Conservation (phyloP, 129 eudicot species). For the Centella asiatica region DNA sequence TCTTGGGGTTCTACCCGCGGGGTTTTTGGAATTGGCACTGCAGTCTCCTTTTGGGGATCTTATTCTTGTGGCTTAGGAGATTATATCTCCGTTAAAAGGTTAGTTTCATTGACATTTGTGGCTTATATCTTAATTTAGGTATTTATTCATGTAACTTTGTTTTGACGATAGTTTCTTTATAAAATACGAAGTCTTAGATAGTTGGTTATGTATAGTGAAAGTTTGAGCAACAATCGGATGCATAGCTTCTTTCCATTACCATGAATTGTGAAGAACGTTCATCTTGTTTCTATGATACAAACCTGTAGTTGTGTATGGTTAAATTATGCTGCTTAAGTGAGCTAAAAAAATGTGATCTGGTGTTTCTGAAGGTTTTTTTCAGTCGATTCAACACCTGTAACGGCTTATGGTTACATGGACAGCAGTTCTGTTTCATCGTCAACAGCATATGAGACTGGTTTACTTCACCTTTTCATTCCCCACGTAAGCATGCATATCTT, state of each 20-base stretch:
- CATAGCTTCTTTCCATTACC: no score
- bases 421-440: constrained; percentile 28
- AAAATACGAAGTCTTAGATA: no score
- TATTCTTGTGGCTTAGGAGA: constrained; percentile 24
- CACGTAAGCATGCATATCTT: constrained; percentile 30
- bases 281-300: neutral
- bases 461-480: constrained; percentile 55
- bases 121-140: neutral
- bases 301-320: neutral
- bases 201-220: no score
- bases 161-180: neutral
- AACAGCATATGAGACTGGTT: constrained; percentile 28
- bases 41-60: constrained; percentile 32
- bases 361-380: constrained; percentile 43
- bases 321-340: neutral
- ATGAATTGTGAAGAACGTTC: neutral
- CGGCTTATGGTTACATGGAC: constrained; percentile 67
- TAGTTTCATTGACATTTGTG: constrained; percentile 3
- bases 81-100: constrained; percentile 37
- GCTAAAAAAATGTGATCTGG: constrained; percentile 6
- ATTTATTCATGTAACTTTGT: neutral
- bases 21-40: constrained; percentile 75
- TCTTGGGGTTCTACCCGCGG: constrained; percentile 44
- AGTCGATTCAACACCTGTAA: constrained; percentile 34
- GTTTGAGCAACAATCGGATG: no score